Evolutionary conservation across 2,329 filamentous ascomycete species (phyloP).

Genomic region (Nemania diffusa): DNA sequence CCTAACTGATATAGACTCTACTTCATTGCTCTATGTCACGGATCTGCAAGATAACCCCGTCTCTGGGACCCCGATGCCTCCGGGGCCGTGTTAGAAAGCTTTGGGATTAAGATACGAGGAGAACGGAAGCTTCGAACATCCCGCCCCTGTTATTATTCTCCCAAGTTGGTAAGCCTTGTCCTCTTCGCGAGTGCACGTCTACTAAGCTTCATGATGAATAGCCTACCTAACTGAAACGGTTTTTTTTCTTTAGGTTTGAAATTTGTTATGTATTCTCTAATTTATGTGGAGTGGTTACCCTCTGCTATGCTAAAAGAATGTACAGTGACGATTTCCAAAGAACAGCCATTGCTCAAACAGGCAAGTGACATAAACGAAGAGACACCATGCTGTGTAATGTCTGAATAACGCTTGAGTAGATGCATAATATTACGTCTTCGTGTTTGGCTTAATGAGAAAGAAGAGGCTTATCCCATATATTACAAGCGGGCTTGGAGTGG

Average conservation of each 20-base stretch:
- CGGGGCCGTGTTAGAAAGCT: background rate
- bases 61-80: background rate
- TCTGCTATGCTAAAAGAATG: background rate
- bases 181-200: no score
- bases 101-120: background rate
- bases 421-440: slow-evolving; percentile 10
- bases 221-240: background rate
- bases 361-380: slow-evolving; percentile 16
- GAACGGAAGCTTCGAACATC: background rate
- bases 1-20: background rate
- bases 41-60: no score
- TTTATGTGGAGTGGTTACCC: background rate
- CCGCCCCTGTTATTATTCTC: background rate
- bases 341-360: background rate
- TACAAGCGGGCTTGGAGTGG: slow-evolving; percentile 84
- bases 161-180: no score
- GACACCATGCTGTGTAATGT: slow-evolving; percentile 31
- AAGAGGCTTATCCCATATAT: slow-evolving; percentile 36
- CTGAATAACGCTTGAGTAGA: slow-evolving; percentile 31
- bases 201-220: no score
- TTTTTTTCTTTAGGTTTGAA: background rate
- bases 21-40: background rate
- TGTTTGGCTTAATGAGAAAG: slow-evolving; percentile 1
- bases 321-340: background rate
- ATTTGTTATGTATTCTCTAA: background rate